Conservation (phyloP, 1,284 basidiomycete species). For the Pseudozyma hubeiensis region DNA sequence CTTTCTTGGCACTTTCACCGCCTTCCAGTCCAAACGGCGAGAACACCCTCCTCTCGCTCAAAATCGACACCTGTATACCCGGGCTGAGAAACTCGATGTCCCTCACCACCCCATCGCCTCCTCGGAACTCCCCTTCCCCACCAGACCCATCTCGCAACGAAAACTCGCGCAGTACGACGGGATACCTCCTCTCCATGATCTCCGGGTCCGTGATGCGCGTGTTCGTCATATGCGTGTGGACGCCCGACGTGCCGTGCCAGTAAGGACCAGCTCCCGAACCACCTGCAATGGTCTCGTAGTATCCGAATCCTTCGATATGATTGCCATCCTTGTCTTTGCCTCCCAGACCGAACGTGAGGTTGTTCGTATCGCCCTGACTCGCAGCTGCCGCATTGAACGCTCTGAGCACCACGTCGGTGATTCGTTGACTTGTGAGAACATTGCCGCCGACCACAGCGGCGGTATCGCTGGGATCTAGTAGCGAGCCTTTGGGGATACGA, state of each 20-base stretch:
- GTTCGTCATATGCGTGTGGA: conserved; percentile 83
- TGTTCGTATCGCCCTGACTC: conserved; percentile 88
- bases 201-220: conserved; percentile 83
- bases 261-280: conserved; percentile 87
- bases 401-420: conserved; percentile 92
- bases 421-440: conserved; percentile 89
- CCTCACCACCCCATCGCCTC: conserved; percentile 87
- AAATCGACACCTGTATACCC: conserved; percentile 83
- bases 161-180: conserved; percentile 85
- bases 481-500: conserved; percentile 81
- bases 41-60: conserved; percentile 86
- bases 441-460: conserved; percentile 95
- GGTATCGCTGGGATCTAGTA: conserved; percentile 80
- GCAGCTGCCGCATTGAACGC: conserved; percentile 94
- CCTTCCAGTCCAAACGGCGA: conserved; percentile 91
- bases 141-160: conserved; percentile 81
- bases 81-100: conserved; percentile 86
- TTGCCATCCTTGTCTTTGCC: conserved; percentile 85
- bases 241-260: conserved; percentile 80
- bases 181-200: conserved; percentile 89
- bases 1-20: conserved; percentile 80
- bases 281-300: conserved; percentile 96
- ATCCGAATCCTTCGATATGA: conserved; percentile 85
- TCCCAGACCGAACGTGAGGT: conserved; percentile 89
- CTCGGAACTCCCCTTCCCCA: conserved; percentile 81